Evolutionary conservation across 192 early-diverging fungal species (phyloP).

Genomic region (Entrophospora sp.): DNA sequence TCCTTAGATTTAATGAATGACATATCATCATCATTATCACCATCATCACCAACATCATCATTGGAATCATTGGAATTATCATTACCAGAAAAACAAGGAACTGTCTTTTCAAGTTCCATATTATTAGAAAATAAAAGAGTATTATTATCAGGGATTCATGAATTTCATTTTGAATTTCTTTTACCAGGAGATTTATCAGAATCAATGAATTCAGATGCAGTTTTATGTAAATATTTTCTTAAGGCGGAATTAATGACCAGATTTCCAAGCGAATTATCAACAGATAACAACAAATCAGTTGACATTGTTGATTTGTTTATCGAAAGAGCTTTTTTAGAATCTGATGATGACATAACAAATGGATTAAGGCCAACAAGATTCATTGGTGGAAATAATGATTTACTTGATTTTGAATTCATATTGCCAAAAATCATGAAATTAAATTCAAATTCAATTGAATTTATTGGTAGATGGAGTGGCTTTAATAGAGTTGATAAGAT

Average conservation of each 20-base stretch:
- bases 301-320: background rate
- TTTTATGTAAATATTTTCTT: constrained; percentile 6
- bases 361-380: background rate
- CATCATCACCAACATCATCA: no score
- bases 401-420: constrained; percentile 8
- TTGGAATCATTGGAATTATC: no score
- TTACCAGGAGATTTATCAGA: constrained; percentile 1
- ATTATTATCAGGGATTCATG: background rate
- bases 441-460: background rate
- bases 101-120: constrained; percentile 8
- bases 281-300: background rate
- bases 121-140: constrained; percentile 1
- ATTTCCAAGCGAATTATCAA: background rate
- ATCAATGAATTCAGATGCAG: background rate
- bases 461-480: constrained; percentile 1
- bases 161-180: constrained; percentile 6
- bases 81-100: background rate
- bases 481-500: background rate
- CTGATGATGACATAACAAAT: background rate
- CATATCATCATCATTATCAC: no score
- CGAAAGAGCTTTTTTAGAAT: background rate
- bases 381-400: background rate
- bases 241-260: background rate
- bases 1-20: no score
- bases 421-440: background rate